A percentile compares a stretch with the other conserved stretches of the same genome.
Evolutionary conservation across 1,284 basidiomycete genomes (phyloP).

Genomic region (Tilletiopsis washingtonensis): DNA sequence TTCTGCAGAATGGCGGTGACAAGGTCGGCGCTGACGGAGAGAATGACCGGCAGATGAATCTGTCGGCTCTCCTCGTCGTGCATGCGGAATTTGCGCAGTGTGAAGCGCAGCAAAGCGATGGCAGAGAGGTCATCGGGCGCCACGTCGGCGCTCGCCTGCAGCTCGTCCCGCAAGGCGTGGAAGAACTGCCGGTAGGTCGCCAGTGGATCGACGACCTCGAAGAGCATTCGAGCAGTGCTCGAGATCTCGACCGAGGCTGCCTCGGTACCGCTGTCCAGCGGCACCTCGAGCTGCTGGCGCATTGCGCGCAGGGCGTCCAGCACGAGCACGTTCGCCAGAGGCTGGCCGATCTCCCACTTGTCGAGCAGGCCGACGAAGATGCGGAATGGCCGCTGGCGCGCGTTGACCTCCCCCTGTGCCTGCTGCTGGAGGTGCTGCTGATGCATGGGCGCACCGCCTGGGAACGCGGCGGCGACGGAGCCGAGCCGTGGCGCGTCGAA

Average conservation of each 20-base stretch:
- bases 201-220: constrained; percentile 84
- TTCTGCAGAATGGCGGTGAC: not conserved
- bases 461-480: too few relatives aligned
- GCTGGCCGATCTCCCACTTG: constrained; percentile 88
- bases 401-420: constrained; percentile 59
- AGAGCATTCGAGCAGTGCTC: constrained; percentile 79
- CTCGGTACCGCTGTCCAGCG: constrained; percentile 43
- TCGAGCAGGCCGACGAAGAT: constrained; percentile 90
- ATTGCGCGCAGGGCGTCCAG: constrained; percentile 68
- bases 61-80: constrained; percentile 74
- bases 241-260: constrained; percentile 54
- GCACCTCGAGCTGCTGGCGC: constrained; percentile 60
- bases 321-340: constrained; percentile 67
- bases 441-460: too few relatives aligned
- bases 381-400: constrained; percentile 75
- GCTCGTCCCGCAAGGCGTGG: constrained; percentile 49
- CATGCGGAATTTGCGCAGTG: constrained; percentile 61
- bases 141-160: constrained; percentile 16
- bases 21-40: constrained; percentile 16
- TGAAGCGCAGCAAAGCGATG: constrained; percentile 54
- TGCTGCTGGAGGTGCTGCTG: not conserved
- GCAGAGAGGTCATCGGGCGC: too few relatives aligned
- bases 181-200: constrained; percentile 76
- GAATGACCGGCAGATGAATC: constrained; percentile 62
- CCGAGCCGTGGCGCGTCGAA: not conserved